These are phyloP conservation scores for Lachancea cidri DNA, from an alignment of 805 yeast genomes.

Conservation along the genomic window DNA sequence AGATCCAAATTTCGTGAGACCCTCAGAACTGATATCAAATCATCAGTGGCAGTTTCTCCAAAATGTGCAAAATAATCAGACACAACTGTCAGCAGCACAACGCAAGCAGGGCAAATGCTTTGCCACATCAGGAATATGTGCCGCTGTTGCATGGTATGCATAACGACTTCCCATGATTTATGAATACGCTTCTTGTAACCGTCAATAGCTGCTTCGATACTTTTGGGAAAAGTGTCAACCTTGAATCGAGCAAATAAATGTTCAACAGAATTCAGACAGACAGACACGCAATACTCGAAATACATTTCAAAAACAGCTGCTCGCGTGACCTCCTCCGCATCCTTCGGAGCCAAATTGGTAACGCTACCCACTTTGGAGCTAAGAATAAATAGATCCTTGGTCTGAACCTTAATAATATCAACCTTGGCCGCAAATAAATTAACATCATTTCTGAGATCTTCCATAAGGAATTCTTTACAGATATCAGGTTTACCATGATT, in stretches of 20 bases:
- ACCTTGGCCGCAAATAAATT: slow-evolving; percentile 12
- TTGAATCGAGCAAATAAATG: slow-evolving; percentile 10
- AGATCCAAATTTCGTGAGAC: slow-evolving; percentile 3
- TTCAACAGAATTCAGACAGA: slow-evolving; percentile 7
- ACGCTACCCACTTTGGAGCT: slow-evolving; percentile 7
- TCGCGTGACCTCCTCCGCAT: not conserved
- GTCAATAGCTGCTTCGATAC: not conserved
- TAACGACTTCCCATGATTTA: slow-evolving; percentile 6
- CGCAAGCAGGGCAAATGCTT: not conserved
- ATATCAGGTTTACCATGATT: slow-evolving; percentile 21
- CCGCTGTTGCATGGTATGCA: slow-evolving; percentile 1
- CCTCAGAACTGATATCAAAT: slow-evolving; percentile 4
- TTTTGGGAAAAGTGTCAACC: slow-evolving; percentile 1
- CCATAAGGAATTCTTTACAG: slow-evolving; percentile 14
- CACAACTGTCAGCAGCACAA: slow-evolving; percentile 7
- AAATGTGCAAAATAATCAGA: slow-evolving; percentile 8
- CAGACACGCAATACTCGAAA: slow-evolving; percentile 3
- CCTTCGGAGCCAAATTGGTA: not conserved
- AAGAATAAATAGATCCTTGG: slow-evolving; percentile 17
- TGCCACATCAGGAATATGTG: slow-evolving; percentile 4
- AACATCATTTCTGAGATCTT: slow-evolving; percentile 17
- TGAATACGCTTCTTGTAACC: slow-evolving; percentile 1
- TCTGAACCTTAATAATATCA: slow-evolving; percentile 20
- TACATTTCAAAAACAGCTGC: slow-evolving; percentile 1
- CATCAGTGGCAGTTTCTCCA: slow-evolving; percentile 2